Evolutionary conservation across 768 basidiomycete genomes (phyloP), one percentile per base, ranked within the genome.

Genomic region (Podaxis sp.): DNA sequence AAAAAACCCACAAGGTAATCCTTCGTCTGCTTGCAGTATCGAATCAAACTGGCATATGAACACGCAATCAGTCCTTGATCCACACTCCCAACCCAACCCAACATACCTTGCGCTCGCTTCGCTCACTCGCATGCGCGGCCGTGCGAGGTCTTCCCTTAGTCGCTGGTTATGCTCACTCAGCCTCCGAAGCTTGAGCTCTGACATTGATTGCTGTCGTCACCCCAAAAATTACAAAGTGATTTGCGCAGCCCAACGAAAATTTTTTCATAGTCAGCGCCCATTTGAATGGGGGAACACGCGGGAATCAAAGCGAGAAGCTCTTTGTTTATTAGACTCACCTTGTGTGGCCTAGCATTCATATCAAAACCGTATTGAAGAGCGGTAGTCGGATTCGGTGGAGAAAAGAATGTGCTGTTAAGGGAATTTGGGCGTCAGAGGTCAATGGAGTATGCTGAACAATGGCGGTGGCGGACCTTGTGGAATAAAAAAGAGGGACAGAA

Each of bases 121-220:
- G 71, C 93, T 95, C 65, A 98, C 91, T 67, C 90, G 80, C 69
- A 95, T 86, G 71, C 96, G 82, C n/a, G 94, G 93, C 67, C 95
- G 79, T 49, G 89, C 86, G 64, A 98, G 78, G 75, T 98, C 96
- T 72, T 97, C 96, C 70, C 89, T 81, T 71, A 97, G 75, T 66
- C 96, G 84, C 73, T 92, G 89, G 71, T 96, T 98, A 78, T 97
- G 94, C 77, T 98, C 96, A 55, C 89, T 91, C 72, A 98, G 79
- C 43, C 96, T 83, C 40, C 95, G 87, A 65, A 97, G 88, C 85
- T 96, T 97, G 72, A 97, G 90, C 84, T 97, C 96, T 55, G 92
- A 93, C 94, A 98, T 96, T 70, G 93, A 93, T 84, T 95, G 94
- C 84, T 85, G 69, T 54, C 61, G 69, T 11, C 7, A 25, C 15